These are phyloP conservation scores for Boletus rufocinnamomeus DNA, from an alignment of 768 basidiomycete species.

Conservation along the genomic window DNA sequence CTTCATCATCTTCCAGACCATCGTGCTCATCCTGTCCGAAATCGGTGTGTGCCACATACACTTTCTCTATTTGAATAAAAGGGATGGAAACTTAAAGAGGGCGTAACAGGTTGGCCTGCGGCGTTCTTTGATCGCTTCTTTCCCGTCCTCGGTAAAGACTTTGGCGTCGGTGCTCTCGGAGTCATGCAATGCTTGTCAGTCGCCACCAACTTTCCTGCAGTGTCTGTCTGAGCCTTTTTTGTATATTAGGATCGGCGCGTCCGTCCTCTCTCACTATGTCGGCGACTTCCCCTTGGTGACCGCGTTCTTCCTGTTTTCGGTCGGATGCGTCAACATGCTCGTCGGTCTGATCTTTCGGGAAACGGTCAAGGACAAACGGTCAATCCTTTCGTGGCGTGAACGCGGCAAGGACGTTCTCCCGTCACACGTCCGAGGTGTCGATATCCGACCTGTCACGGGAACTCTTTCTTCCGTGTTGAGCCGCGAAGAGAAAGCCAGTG, in stretches of 20 bases:
- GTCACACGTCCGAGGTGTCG: constrained; percentile 32
- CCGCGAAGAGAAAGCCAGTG: constrained; percentile 13
- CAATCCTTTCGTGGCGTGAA: constrained; percentile 66
- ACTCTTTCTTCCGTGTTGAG: constrained; percentile 16
- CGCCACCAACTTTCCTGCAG: background rate
- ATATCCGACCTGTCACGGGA: constrained; percentile 21
- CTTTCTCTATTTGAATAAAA: background rate
- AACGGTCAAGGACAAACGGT: constrained; percentile 62
- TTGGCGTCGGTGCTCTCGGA: constrained; percentile 87
- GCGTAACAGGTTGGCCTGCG: constrained; percentile 61
- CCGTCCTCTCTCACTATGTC: constrained; percentile 75
- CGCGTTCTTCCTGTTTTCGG: constrained; percentile 80
- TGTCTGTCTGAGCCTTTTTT: background rate
- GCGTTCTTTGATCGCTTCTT: constrained; percentile 85
- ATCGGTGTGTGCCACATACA: constrained; percentile 37
- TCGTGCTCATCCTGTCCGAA: constrained; percentile 60
- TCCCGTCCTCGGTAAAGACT: constrained; percentile 83
- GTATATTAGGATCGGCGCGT: constrained; percentile 56
- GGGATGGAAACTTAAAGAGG: background rate
- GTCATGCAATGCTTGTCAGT: constrained; percentile 83
- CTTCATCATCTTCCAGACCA: constrained; percentile 79
- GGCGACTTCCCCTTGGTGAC: constrained; percentile 84
- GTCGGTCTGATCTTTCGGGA: constrained; percentile 81
- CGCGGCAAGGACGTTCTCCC: constrained; percentile 60
- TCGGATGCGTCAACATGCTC: constrained; percentile 82